A percentile compares a stretch with the other conserved stretches of the same genome.
phyloP scores from a whole-genome alignment of 2,329 filamentous ascomycete genomes.

The Pseudocercospora musae region DNA sequence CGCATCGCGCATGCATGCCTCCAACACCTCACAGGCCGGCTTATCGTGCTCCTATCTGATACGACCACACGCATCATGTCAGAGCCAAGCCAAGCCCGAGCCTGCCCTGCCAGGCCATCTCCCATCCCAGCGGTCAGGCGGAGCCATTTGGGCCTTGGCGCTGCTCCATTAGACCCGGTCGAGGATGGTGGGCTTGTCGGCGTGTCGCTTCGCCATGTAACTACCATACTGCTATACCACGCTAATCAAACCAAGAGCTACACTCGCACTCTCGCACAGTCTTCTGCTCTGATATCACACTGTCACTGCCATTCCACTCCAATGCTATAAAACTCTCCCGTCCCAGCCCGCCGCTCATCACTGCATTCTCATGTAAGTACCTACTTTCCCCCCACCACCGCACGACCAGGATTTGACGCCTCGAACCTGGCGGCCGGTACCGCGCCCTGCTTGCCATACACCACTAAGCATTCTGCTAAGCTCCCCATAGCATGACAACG shows the following conservation, averaged over 20 bases:
- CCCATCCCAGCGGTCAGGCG: slow-evolving; percentile 18
- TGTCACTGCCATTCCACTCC: background rate
- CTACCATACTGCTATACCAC: slow-evolving; percentile 14
- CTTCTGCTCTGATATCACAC: too few species aligned
- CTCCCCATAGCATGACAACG: slow-evolving; percentile 8
- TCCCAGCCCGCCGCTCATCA: background rate
- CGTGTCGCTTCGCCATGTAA: slow-evolving; percentile 10
- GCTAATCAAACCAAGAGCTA: slow-evolving; percentile 10
- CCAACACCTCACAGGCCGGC: slow-evolving; percentile 12
- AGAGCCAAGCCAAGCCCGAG: slow-evolving; percentile 19
- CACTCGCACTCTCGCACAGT: too few species aligned
- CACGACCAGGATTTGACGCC: background rate
- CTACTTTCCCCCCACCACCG: background rate
- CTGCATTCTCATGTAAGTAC: background rate
- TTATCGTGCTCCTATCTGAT: slow-evolving; percentile 16
- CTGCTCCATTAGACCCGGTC: slow-evolving; percentile 12
- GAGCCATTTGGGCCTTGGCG: slow-evolving; percentile 18
- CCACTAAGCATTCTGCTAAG: background rate
- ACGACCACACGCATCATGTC: slow-evolving; percentile 19
- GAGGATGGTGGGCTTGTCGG: slow-evolving; percentile 13
- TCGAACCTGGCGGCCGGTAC: slow-evolving; percentile 1
- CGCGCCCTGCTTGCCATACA: background rate
- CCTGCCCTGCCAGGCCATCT: slow-evolving; percentile 16
- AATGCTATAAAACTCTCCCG: background rate
- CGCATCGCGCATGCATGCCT: slow-evolving; percentile 8